Base-by-base conservation (phyloP, 192 early-diverging fungal genomes). In the Rhizophlyctis rosea region DNA sequence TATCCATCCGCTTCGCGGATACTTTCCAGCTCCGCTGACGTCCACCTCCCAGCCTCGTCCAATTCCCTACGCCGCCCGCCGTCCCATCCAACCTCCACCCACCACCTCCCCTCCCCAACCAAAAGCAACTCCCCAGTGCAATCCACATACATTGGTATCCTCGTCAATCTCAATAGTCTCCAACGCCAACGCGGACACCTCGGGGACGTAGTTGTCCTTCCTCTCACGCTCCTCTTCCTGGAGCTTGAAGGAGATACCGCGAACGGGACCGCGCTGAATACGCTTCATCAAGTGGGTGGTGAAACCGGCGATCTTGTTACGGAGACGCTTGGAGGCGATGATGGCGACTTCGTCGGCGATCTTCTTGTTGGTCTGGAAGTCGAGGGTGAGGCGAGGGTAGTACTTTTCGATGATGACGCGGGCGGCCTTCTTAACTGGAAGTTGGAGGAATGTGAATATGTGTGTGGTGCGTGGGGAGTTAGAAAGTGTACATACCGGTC, bases 301-400 rank as follows among this genome's bases (percentile, higher is more conserved):
- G 90, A 98, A 99, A 61, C 97, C 97, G 68, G 97, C 97, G 75
- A 99, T 99, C 90, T 99, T 96, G 90, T 99, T 99, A 73, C 97
- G 92, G 78, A 99, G 92, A 71, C 97, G 91, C 91, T 99, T 98
- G 70, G 92, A 90, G 64, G 92, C 79, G 69, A 99, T 96, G 76
- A 97, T 93, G 70, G 97, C 93, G 59, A 98, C 95, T 82, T 98
- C 95, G 78, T 91, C 89, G 67, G 81, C 81, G 73, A 98, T 95
- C 80, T 91, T 93, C 94, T 99, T 99, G 93, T 99, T 99, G 86
- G 93, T 95, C 82, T 99, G 94, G 89, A 99, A 99, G 74, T 99
- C 97, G 54, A 94, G 82, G 66, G 95, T 98, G 64, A 99, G 90
- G 72, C 93, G 83, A 61, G 97, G 95, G 83, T 99, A 99, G 90